phyloP scores from a whole-genome alignment of 495 filamentous ascomycete species.

The Lichenothelia convexa region DNA sequence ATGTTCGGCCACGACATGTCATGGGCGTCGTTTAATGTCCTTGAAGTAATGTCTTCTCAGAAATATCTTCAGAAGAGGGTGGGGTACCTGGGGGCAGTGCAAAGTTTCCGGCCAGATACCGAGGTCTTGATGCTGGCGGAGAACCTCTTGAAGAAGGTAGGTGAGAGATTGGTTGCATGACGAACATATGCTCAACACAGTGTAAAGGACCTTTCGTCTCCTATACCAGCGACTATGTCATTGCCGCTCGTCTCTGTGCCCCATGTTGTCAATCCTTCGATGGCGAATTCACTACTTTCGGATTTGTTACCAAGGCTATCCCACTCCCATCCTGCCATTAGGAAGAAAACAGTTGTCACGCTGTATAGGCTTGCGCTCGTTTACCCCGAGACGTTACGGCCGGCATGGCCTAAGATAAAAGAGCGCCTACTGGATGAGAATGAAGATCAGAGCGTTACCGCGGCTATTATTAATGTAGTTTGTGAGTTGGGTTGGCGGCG shows the following conservation, averaged over 20 bases:
- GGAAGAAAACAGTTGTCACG: constrained; percentile 90
- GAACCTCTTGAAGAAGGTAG: constrained; percentile 87
- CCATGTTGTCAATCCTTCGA: constrained; percentile 76
- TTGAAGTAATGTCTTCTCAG: constrained; percentile 92
- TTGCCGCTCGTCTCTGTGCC: constrained; percentile 76
- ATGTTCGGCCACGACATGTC: constrained; percentile 99
- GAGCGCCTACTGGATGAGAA: constrained; percentile 78
- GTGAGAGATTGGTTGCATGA: neutral
- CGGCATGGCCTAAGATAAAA: constrained; percentile 92
- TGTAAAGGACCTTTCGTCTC: constrained; percentile 47
- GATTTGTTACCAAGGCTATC: constrained; percentile 73
- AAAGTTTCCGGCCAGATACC: constrained; percentile 88
- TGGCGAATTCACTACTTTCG: constrained; percentile 70
- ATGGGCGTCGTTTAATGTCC: constrained; percentile 93
- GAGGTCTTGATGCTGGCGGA: constrained; percentile 96
- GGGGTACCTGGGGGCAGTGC: constrained; percentile 88
- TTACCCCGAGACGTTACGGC: constrained; percentile 79
- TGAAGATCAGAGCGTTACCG: constrained; percentile 85
- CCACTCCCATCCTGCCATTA: constrained; percentile 63
- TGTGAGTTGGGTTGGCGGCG: constrained; percentile 91
- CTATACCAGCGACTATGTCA: constrained; percentile 54
- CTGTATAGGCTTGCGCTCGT: constrained; percentile 83
- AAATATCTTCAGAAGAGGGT: constrained; percentile 92
- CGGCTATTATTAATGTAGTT: constrained; percentile 88
- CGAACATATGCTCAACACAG: too few species aligned